A percentile compares a stretch with the other conserved stretches of the same genome.
Evolutionary conservation across 2,329 filamentous ascomycete genomes (phyloP).

Genomic region (Claviceps arundinis): DNA sequence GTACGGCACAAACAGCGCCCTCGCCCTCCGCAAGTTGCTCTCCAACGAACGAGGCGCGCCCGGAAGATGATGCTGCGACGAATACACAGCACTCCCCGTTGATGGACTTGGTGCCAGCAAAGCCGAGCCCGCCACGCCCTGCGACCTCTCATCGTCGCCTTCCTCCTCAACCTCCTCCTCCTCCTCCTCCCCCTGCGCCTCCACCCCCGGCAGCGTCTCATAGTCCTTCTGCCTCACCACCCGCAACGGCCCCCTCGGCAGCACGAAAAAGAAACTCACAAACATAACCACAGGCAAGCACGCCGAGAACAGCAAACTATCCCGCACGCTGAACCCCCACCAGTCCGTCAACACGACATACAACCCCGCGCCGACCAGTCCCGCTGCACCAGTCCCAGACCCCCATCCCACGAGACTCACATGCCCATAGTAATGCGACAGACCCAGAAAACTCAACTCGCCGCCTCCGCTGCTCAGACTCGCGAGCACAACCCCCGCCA

Average conservation of each 20-base stretch:
- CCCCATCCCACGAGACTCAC: slow-evolving; percentile 85
- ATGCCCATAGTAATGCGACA: slow-evolving; percentile 87
- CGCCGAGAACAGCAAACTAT: slow-evolving; percentile 64
- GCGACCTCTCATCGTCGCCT: slow-evolving; percentile 18
- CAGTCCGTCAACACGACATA: slow-evolving; percentile 80
- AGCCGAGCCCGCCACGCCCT: slow-evolving; percentile 31
- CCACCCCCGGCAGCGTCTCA: slow-evolving; percentile 31
- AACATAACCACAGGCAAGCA: slow-evolving; percentile 74
- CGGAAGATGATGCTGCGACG: slow-evolving; percentile 10
- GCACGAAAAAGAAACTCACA: slow-evolving; percentile 67
- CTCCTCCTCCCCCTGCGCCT: slow-evolving; percentile 15
- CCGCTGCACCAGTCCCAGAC: slow-evolving; percentile 81
- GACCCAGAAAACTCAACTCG: slow-evolving; percentile 77
- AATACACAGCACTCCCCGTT: slow-evolving; percentile 26
- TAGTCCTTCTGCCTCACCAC: slow-evolving; percentile 37
- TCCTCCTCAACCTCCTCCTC: neutral
- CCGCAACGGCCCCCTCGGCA: slow-evolving; percentile 57
- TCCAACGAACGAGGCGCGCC: slow-evolving; percentile 21
- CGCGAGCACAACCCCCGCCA: slow-evolving; percentile 72
- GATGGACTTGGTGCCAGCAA: slow-evolving; percentile 32
- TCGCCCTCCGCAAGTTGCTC: slow-evolving; percentile 51
- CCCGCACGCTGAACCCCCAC: slow-evolving; percentile 58
- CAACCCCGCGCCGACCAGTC: slow-evolving; percentile 71
- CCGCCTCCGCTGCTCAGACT: slow-evolving; percentile 77
- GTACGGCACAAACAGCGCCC: slow-evolving; percentile 57